Base-by-base conservation (phyloP, 2,329 filamentous ascomycete genomes). In the Sporothrix euskadiensis region DNA sequence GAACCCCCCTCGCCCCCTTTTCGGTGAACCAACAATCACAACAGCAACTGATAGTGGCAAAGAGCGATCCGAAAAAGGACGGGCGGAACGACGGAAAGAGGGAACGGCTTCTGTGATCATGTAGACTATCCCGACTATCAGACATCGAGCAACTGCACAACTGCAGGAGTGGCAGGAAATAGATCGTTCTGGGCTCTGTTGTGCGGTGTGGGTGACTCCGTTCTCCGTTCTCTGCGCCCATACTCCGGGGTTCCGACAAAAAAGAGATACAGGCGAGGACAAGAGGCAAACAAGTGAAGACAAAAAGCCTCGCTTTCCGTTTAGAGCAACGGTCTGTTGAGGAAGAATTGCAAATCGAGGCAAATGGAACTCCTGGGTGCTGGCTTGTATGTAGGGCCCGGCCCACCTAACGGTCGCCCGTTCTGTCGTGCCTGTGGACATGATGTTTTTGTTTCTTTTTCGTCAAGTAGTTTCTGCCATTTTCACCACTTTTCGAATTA, bases 171-270 rank as follows among this genome's bases (percentile, higher is more conserved):
- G 61, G 61, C n/a, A 66, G 39, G 3, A 41, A 47, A 66, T 32
- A n/a, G 63, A 66, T 41, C 63, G 63, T 10, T 49, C 63, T 66
- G 39, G 61, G 61, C 39, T 66, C 39, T 65, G 10, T 44, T 41
- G 59, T 63, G 41, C n/a, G 14, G 1, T 7, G 39, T 35, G 26
- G 16, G 10, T 9, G 30, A 52, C 65, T n/a, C 44, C 44, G 65
- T 68, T 44, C 39, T 26, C 19, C 59, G 22, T 41, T 47, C 61
- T 44, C 41, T 8, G 32, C 9, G 32, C 32, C 59, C 32, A 22
- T 41, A 30, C 41, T 66, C 61, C 22, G 61, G 61, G 35, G 39
- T 47, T 66, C n/a, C 39, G 22, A 19, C 12, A 66, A 41, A 12
- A 30, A 12, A 41, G 47, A n/a, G 19, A 63, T 7, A 66, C 4